Conservation (phyloP, 169 alveolate genomes). For the Cyclospora cayetanensis region DNA sequence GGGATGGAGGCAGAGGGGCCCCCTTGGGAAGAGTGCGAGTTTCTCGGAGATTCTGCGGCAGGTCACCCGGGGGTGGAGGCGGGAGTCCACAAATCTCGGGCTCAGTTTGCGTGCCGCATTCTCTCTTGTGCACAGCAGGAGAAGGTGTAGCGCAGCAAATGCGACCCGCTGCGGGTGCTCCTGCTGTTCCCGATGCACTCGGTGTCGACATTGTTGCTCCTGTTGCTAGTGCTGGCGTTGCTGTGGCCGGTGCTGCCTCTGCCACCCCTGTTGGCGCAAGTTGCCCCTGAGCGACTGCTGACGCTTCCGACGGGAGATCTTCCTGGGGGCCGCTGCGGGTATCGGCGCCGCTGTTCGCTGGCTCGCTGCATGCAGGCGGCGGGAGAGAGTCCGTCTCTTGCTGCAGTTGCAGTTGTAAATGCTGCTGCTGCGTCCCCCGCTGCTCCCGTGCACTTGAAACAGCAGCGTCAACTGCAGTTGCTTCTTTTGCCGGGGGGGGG, state of each 20-base stretch:
- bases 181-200: background rate
- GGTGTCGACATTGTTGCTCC: too few species aligned
- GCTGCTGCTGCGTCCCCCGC: background rate
- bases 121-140: background rate
- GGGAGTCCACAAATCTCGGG: background rate
- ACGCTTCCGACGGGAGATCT: background rate
- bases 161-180: background rate
- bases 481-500: too few species aligned
- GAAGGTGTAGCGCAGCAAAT: background rate
- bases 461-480: too few species aligned
- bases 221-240: background rate
- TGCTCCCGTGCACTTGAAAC: background rate
- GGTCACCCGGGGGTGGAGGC: background rate
- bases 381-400: too few species aligned
- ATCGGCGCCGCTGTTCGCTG: background rate
- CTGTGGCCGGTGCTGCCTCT: background rate
- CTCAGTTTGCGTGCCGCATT: background rate
- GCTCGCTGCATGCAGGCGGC: too few species aligned
- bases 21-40: background rate
- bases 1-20: background rate
- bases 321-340: background rate
- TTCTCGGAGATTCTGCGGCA: background rate
- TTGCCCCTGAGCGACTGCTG: background rate
- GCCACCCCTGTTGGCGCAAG: background rate
- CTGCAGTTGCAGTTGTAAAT: too few species aligned